Evolutionary conservation across 441 rosid genomes (phyloP).

Genomic region (Arabidopsis lyrata): DNA sequence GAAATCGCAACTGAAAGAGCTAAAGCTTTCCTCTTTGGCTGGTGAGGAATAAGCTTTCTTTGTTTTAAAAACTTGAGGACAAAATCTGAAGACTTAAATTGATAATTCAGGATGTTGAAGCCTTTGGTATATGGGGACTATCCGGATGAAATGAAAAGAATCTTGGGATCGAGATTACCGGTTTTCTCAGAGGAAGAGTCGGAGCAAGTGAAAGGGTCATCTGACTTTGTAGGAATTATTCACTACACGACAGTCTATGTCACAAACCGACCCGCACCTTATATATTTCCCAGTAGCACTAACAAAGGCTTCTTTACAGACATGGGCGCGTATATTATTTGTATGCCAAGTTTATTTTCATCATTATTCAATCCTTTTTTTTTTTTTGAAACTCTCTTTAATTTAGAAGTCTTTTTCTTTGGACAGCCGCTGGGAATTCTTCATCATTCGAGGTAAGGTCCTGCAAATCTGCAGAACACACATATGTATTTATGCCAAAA

Average conservation of each 20-base stretch:
- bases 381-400: constrained; percentile 2
- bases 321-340: constrained; percentile 34
- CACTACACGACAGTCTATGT: constrained; percentile 48
- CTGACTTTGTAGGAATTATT: constrained; percentile 66
- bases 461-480: background rate
- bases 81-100: background rate
- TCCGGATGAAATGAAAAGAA: constrained; percentile 67
- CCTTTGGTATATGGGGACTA: constrained; percentile 78
- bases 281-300: constrained; percentile 16
- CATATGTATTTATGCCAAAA: background rate
- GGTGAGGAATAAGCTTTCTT: constrained; percentile 50
- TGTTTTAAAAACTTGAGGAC: background rate
- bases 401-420: constrained; percentile 13
- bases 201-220: constrained; percentile 60
- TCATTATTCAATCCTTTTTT: background rate
- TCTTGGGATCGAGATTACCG: constrained; percentile 65
- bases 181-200: constrained; percentile 58
- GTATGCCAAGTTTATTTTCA: constrained; percentile 46
- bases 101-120: constrained; percentile 52
- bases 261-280: constrained; percentile 45
- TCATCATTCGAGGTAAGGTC: constrained; percentile 12
- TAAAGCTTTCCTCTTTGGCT: constrained; percentile 59
- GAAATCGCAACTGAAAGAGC: constrained; percentile 60
- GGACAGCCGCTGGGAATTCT: constrained; percentile 24
- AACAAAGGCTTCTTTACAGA: constrained; percentile 52